Base-by-base conservation (phyloP, 176 grass and related monocot genomes). In the Aegilops sharonensis region DNA sequence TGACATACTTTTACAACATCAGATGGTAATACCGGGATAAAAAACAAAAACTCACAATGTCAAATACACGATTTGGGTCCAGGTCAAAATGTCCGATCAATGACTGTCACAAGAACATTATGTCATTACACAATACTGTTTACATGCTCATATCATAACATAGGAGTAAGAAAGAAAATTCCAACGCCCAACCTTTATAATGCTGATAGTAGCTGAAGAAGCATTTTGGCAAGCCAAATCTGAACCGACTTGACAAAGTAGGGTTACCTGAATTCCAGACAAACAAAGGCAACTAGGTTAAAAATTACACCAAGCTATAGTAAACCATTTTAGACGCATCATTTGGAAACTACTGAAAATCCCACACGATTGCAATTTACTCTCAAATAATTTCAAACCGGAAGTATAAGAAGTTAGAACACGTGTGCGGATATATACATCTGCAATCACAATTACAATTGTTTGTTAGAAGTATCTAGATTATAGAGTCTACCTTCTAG, bases 41-140 rank as follows among this genome's bases (percentile, higher is more conserved):
- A 18, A 88, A 90, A 78, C 66, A 29, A 81, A 72, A 68, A 90
- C 97, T 99, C 93, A 99, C 97, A 89, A 99, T 97, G 88, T 99
- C 94, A 91, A 97, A 99, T 73, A 97, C 94, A 75, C 90, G 97
- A 89, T 99, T 99, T 7, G 97, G 94, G 29, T 99, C 97, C 90
- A 99, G 77, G 88, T 99, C 97, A 87, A 99, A 99, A 91, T 99
- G 97, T 23, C 97, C 97, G 62, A 99, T 99, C 86, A 99, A 90
- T 81, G 97, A 99, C 97, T 99, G 89, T 48, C 81, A 85, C 64
- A 78, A 57, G 78, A 78, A 62, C 14, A 90, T 37, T 39, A 79
- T 34, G 54, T 85, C 56, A 82, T 66, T 67, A 50, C 70, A 83
- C 11, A 24, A 56, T 81, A 69, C 1, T 45, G 56, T 20, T 77